A percentile compares a stretch with the other conserved stretches of the same genome.
Conservation (phyloP, 441 rosid genomes). For the Gossypium davidsonii region DNA sequence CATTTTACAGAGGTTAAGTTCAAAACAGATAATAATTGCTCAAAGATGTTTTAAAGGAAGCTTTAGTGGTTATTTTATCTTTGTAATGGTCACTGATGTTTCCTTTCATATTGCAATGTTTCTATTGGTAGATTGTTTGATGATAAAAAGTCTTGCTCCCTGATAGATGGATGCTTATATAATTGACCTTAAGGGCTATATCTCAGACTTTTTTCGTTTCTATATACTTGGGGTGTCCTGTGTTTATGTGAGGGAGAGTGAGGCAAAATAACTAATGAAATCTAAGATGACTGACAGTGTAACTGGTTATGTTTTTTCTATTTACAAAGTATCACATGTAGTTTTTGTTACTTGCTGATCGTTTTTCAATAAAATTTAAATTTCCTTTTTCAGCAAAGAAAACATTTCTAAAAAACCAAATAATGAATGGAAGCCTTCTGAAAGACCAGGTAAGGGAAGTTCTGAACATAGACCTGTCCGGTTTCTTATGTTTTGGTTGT, state of each 20-base stretch:
- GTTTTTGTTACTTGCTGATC: not conserved
- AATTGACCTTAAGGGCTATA: not conserved
- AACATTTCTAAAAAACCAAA: conserved; percentile 39
- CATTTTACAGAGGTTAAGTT: not conserved
- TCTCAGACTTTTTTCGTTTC: not conserved
- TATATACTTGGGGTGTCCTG: not conserved
- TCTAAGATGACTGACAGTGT: not conserved
- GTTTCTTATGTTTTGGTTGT: not conserved
- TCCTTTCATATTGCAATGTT: not conserved
- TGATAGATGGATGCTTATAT: not conserved
- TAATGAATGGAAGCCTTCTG: conserved; percentile 54
- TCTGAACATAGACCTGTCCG: not conserved
- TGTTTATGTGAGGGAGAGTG: not conserved
- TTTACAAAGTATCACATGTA: not conserved
- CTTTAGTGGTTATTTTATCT: not conserved
- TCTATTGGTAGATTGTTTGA: not conserved
- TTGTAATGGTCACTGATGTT: not conserved
- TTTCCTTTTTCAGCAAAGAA: conserved; percentile 59
- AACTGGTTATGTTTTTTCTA: not conserved
- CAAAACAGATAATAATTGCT: not conserved
- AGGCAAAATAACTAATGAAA: not conserved
- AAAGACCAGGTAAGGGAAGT: conserved; percentile 46
- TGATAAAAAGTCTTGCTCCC: not conserved
- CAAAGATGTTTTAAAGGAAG: not conserved
- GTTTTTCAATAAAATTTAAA: not conserved